Conservation (phyloP, 1,284 basidiomycete genomes). For the Filobasidium uniguttulatum region DNA sequence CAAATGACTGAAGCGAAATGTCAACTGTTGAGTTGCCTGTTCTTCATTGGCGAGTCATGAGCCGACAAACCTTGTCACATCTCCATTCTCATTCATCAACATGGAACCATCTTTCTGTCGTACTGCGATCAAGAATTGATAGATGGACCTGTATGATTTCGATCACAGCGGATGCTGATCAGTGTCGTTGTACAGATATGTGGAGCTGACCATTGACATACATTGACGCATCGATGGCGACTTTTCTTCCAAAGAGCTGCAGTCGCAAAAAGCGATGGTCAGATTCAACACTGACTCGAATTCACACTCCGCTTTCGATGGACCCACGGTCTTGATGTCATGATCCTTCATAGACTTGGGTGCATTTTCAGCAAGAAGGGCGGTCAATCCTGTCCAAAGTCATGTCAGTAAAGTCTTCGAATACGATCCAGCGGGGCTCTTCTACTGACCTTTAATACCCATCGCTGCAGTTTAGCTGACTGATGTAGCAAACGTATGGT, state of each 20-base stretch:
- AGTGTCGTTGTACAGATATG: neutral
- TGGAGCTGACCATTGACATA: slow-evolving; percentile 32
- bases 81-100: slow-evolving; percentile 89
- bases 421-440: neutral
- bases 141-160: slow-evolving; percentile 34
- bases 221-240: slow-evolving; percentile 97
- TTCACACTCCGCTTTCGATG: neutral
- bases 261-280: neutral
- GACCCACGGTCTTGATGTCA: slow-evolving; percentile 71
- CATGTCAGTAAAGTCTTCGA: slow-evolving; percentile 1
- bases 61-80: slow-evolving; percentile 61
- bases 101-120: slow-evolving; percentile 91
- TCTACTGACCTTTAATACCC: slow-evolving; percentile 28
- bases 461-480: too few relatives aligned
- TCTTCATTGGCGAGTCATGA: neutral
- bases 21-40: neutral
- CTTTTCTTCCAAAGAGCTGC: slow-evolving; percentile 82
- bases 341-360: slow-evolving; percentile 77
- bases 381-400: slow-evolving; percentile 61
- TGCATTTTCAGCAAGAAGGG: slow-evolving; percentile 74
- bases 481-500: too few relatives aligned
- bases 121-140: slow-evolving; percentile 94
- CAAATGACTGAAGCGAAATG: slow-evolving; percentile 52
- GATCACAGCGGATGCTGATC: neutral
- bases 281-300: neutral